These are phyloP conservation scores for Aspergillus bombycis DNA, from an alignment of 2,329 filamentous ascomycete genomes.

Conservation along the genomic window DNA sequence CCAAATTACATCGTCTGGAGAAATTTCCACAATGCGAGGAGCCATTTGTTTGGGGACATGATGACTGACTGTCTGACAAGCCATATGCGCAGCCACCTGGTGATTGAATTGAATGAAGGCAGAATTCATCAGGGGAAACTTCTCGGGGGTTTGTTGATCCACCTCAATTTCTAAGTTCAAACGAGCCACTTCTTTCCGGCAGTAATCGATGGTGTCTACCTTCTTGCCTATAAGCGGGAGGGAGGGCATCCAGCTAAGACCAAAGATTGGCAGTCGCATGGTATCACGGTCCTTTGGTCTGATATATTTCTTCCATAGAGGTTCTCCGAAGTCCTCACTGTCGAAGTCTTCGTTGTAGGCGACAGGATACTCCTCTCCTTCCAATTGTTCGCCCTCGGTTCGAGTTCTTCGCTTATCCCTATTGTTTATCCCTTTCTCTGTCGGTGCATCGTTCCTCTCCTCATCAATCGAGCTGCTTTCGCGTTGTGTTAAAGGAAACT, in stretches of 20 bases:
- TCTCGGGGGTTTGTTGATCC: conserved; percentile 82
- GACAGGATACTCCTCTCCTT: conserved; percentile 58
- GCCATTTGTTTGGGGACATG: conserved; percentile 93
- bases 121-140: conserved; percentile 90
- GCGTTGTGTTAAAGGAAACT: conserved; percentile 41
- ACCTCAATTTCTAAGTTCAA: conserved; percentile 90
- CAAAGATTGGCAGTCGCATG: conserved; percentile 71
- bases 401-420: conserved; percentile 17
- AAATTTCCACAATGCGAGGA: conserved; percentile 88
- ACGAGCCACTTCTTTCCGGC: conserved; percentile 80
- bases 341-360: conserved; percentile 66
- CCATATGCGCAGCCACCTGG: conserved; percentile 97
- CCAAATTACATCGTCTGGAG: conserved; percentile 91
- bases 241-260: conserved; percentile 70
- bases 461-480: conserved; percentile 27
- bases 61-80: conserved; percentile 87
- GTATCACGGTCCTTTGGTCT: conserved; percentile 81
- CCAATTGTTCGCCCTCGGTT: conserved; percentile 30
- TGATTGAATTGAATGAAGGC: conserved; percentile 99
- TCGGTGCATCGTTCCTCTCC: background rate
- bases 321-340: conserved; percentile 64
- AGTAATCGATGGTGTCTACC: conserved; percentile 93
- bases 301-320: conserved; percentile 81
- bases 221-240: conserved; percentile 83
- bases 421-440: conserved; percentile 13